Evolutionary conservation across 257 asterid species (phyloP), one percentile per base, ranked within the genome.

Genomic region (Solanum paucissectum): DNA sequence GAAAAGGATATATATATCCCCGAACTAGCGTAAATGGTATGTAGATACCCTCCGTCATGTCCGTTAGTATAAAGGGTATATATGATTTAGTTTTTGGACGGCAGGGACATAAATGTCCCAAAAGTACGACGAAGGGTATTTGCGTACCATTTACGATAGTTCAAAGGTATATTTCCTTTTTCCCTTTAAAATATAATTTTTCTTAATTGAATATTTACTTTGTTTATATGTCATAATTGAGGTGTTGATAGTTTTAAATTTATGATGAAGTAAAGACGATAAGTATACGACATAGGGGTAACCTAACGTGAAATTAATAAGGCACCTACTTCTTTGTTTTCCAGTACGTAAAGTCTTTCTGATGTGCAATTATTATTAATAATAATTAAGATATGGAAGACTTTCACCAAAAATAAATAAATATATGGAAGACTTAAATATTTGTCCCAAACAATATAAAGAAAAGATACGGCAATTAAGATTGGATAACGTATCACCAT

Each of bases 41-140:
- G 58, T 1, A 46, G 6, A 12, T 12, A 46, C 0, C 3, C 58
- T 46, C 21, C 0, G 0, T 46, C 7, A 46, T 12, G 2, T 46
- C 2, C 3, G 7, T 46, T 46, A 13, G 2, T 46, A 46, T 13
- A 46, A 46, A 46, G 0, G 55, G 20, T 46, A 46, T 12, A 55
- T 18, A 55, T 18, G n/a, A 1, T 18, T 2, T 55, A 1, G 64
- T 55, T 55, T 18, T 55, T 55, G n/a, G 0, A 7, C 0, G 64
- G 4, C 5, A 55, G 0, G 10, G 9, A 3, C 64, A 18, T 1
- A 10, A 55, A 55, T 55, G 2, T 55, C 11, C 4, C 64, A 55
- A 55, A 55, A 55, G 23, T 55, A 55, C 0, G 5, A 7, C 4
- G n/a, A 0, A 55, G 0, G 0, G 1, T 55, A 55, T 18, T 1